phyloP scores from a whole-genome alignment of 495 filamentous ascomycete genomes.

The Podospora tetraspora region DNA sequence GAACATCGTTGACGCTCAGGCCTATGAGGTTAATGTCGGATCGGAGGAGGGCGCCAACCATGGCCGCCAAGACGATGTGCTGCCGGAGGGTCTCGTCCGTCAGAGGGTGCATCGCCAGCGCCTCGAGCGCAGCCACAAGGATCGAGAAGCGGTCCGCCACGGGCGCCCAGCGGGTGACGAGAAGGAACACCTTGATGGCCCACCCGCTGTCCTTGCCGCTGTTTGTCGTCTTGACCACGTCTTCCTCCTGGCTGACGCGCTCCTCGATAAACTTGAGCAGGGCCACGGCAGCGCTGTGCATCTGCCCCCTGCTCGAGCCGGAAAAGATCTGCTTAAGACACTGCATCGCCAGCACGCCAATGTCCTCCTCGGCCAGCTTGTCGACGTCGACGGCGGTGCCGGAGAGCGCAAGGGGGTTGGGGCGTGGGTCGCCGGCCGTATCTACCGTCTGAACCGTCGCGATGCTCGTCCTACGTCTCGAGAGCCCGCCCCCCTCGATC shows the following conservation, averaged over 20 bases:
- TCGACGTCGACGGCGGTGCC: slow-evolving; percentile 78
- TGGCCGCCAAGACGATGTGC: slow-evolving; percentile 64
- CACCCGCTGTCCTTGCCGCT: slow-evolving; percentile 53
- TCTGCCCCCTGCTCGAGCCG: slow-evolving; percentile 68
- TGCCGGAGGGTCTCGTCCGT: slow-evolving; percentile 61
- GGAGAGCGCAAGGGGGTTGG: slow-evolving; percentile 64
- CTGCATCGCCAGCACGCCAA: slow-evolving; percentile 74
- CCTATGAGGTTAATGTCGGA: slow-evolving; percentile 91
- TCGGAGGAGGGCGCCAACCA: slow-evolving; percentile 73
- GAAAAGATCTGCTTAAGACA: slow-evolving; percentile 75
- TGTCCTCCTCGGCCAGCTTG: slow-evolving; percentile 77
- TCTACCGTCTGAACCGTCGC: slow-evolving; percentile 71
- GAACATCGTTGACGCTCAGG: slow-evolving; percentile 85
- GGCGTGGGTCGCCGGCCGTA: slow-evolving; percentile 53
- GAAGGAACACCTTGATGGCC: slow-evolving; percentile 72
- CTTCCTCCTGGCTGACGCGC: slow-evolving; percentile 48
- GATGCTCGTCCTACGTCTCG: slow-evolving; percentile 66
- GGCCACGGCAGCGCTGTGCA: slow-evolving; percentile 63
- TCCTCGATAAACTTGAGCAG: slow-evolving; percentile 66
- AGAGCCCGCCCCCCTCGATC: slow-evolving; percentile 50
- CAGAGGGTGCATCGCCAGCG: slow-evolving; percentile 57
- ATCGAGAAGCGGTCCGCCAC: slow-evolving; percentile 90
- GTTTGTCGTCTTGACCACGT: slow-evolving; percentile 31
- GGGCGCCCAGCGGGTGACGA: slow-evolving; percentile 75
- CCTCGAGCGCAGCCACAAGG: slow-evolving; percentile 71